Evolutionary conservation across 495 filamentous ascomycete species (phyloP).

Genomic region (Podospora bellae-mahoneyi): DNA sequence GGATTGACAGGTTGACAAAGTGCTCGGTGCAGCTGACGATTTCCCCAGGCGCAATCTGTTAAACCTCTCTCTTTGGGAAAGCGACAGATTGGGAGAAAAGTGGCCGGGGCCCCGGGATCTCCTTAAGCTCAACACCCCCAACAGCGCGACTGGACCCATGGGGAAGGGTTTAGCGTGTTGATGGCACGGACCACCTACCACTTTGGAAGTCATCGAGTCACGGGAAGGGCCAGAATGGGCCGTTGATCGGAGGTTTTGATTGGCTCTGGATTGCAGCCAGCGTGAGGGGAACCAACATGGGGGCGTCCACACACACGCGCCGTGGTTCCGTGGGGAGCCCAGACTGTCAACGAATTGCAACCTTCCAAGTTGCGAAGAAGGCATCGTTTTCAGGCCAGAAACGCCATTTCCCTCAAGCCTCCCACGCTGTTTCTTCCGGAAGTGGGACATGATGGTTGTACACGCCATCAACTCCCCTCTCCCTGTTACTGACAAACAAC

Average conservation of each 20-base stretch:
- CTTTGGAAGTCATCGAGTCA: conserved; percentile 4
- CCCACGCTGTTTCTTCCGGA: too few species aligned
- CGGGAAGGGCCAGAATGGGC: conserved; percentile 15
- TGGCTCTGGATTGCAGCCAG: conserved; percentile 15
- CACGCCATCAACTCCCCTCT: too few species aligned
- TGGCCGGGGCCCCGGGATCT: conserved; percentile 26
- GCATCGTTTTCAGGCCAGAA: not conserved
- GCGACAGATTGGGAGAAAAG: conserved; percentile 29
- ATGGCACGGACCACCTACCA: conserved; percentile 27
- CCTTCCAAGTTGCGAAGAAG: not conserved
- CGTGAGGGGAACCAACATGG: conserved; percentile 18
- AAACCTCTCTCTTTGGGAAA: conserved; percentile 21
- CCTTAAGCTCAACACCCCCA: conserved; percentile 17
- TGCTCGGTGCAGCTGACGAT: conserved; percentile 25
- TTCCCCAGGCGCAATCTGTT: conserved; percentile 26
- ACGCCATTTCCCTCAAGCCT: not conserved
- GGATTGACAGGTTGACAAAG: conserved; percentile 2
- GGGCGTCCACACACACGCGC: conserved; percentile 20
- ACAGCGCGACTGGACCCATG: conserved; percentile 23
- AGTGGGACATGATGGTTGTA: too few species aligned
- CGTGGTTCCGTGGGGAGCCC: conserved; percentile 20
- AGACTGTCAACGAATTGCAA: not conserved
- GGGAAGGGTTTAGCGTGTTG: conserved; percentile 22
- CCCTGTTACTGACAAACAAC: not conserved
- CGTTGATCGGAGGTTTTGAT: not conserved